These are phyloP conservation scores for Pulveroboletus sp. DNA, from an alignment of 768 basidiomycete genomes.

Conservation along the genomic window DNA sequence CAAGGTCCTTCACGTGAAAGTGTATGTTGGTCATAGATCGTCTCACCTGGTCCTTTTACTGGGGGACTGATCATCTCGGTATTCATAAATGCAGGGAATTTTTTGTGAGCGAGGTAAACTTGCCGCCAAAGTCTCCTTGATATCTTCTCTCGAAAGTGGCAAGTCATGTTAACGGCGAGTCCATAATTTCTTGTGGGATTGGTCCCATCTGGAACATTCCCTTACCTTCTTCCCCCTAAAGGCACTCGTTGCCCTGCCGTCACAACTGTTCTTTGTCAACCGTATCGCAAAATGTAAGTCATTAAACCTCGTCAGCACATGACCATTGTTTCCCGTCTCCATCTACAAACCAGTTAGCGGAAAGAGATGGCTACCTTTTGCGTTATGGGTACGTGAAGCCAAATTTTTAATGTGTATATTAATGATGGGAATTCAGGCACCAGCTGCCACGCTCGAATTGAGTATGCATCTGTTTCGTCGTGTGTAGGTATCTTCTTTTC, in stretches of 20 bases:
- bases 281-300: constrained; percentile 19
- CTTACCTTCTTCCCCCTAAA: background rate
- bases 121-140: background rate
- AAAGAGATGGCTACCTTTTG: constrained; percentile 10
- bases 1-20: constrained; percentile 4
- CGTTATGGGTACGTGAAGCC: constrained; percentile 10
- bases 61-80: background rate
- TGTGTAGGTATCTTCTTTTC: background rate
- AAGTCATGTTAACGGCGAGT: constrained; percentile 17
- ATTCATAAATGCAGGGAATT: constrained; percentile 5
- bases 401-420: background rate
- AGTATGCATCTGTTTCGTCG: constrained; percentile 3
- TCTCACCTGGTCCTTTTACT: background rate
- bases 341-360: constrained; percentile 8
- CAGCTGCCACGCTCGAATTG: constrained; percentile 14
- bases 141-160: constrained; percentile 13
- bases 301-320: background rate
- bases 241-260: constrained; percentile 14
- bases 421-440: constrained; percentile 8
- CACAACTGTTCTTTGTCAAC: constrained; percentile 17
- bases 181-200: background rate
- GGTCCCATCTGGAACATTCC: background rate
- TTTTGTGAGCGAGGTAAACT: constrained; percentile 7
- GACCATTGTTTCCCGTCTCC: background rate
- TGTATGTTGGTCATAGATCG: constrained; percentile 3